Percentiles rank a stretch among this genome's conserved stretches.
phyloP scores from a whole-genome alignment of 2,329 filamentous ascomycete genomes.

The Penicillium griseofulvum region DNA sequence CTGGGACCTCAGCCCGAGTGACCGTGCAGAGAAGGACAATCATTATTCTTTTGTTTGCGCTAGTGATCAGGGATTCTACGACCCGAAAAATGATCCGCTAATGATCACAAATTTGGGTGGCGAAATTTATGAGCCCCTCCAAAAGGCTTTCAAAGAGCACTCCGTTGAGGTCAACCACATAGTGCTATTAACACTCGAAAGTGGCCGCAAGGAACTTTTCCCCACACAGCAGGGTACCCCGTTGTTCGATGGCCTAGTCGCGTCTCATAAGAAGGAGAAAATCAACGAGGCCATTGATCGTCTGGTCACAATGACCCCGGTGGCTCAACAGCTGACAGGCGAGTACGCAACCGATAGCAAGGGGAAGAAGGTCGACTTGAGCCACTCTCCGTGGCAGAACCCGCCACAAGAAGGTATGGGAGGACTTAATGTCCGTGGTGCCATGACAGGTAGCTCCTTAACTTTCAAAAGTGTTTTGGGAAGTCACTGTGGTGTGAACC shows the following conservation, averaged over 20 bases:
- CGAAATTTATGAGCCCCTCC: constrained; percentile 31
- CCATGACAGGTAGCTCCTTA: constrained; percentile 39
- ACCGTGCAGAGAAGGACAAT: constrained; percentile 19
- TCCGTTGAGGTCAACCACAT: constrained; percentile 40
- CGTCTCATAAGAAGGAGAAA: constrained; percentile 25
- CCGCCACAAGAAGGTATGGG: constrained; percentile 24
- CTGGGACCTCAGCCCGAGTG: constrained; percentile 23
- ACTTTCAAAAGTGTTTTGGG: constrained; percentile 41
- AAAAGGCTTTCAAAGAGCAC: constrained; percentile 28
- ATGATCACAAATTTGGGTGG: constrained; percentile 39
- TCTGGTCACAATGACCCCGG: constrained; percentile 29
- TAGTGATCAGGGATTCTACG: constrained; percentile 25
- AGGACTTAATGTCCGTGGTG: constrained; percentile 39
- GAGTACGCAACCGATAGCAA: constrained; percentile 34
- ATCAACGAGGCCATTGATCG: constrained; percentile 26
- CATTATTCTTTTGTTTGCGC: constrained; percentile 16
- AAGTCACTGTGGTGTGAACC: constrained; percentile 42
- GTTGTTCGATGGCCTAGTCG: constrained; percentile 34
- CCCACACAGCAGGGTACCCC: constrained; percentile 37
- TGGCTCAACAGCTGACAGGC: constrained; percentile 38
- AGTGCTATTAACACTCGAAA: constrained; percentile 41
- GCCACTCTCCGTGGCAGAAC: constrained; percentile 21
- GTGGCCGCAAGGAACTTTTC: constrained; percentile 43
- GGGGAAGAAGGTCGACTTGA: constrained; percentile 23
- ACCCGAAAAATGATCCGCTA: constrained; percentile 37